A percentile compares a stretch with the other conserved stretches of the same genome.
These are phyloP conservation scores for Crithidia sp. DNA, from an alignment of 208 protist genomes.

Conservation along the genomic window DNA sequence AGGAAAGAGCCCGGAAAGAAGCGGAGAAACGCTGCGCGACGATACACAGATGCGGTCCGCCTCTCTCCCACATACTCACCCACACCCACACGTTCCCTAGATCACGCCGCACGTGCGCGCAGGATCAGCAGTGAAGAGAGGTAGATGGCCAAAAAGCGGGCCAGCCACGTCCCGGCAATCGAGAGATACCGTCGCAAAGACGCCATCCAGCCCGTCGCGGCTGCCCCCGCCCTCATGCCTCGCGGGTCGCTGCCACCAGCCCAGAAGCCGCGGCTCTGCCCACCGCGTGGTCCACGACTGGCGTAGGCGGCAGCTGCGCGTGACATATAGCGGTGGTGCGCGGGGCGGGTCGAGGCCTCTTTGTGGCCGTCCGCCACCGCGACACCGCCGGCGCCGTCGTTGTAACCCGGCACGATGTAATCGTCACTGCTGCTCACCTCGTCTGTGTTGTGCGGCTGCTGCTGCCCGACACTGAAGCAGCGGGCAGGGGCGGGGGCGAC, in stretches of 20 bases:
- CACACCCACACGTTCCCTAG: neutral
- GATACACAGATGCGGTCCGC: no score
- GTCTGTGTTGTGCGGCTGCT: neutral
- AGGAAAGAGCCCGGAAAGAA: no score
- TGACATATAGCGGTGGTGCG: neutral
- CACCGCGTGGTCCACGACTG: neutral
- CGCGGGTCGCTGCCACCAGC: neutral
- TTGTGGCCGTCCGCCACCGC: neutral
- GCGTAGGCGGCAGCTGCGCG: conserved; percentile 17
- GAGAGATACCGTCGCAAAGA: conserved; percentile 10
- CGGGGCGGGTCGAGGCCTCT: neutral
- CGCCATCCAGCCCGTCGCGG: conserved; percentile 3
- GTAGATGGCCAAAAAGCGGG: conserved; percentile 17
- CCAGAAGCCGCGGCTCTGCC: neutral
- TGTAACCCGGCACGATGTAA: conserved; percentile 8
- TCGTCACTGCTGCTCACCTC: conserved; percentile 18
- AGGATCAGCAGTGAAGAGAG: conserved; percentile 16
- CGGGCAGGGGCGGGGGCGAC: no score
- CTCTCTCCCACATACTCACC: neutral
- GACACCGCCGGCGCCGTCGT: neutral
- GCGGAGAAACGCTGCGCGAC: no score
- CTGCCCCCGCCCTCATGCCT: neutral
- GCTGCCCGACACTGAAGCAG: neutral
- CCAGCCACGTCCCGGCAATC: conserved; percentile 1
- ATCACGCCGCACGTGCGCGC: neutral